Percentiles rank a stretch among this genome's conserved stretches.
These are phyloP conservation scores for Pseudogymnoascus sp. DNA, from an alignment of 2,329 filamentous ascomycete species.

Conservation along the genomic window DNA sequence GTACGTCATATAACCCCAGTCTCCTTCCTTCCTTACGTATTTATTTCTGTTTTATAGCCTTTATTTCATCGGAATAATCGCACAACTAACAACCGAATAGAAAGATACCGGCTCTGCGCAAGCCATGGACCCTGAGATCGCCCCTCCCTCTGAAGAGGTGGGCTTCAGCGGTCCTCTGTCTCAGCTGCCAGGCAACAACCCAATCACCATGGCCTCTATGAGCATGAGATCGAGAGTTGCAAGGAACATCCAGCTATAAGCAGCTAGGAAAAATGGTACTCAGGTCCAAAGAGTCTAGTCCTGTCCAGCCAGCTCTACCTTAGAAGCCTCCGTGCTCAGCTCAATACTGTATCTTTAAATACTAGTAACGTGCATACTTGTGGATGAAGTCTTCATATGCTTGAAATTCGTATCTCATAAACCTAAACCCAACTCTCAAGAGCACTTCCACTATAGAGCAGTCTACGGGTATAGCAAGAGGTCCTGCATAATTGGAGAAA, in stretches of 20 bases:
- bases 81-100: neutral
- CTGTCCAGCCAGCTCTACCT: no score
- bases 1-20: neutral
- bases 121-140: neutral
- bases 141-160: constrained; percentile 6
- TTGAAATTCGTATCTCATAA: neutral
- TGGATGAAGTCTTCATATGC: neutral
- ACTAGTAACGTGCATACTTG: neutral
- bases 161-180: constrained; percentile 13
- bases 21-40: neutral
- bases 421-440: neutral
- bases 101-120: neutral
- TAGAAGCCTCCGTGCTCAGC: no score
- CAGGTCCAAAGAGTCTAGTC: no score
- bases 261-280: neutral
- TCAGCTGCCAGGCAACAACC: constrained; percentile 14
- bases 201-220: neutral
- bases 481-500: no score
- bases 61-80: neutral
- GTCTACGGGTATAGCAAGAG: no score
- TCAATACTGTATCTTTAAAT: no score
- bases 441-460: neutral
- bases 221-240: neutral
- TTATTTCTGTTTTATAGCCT: neutral
- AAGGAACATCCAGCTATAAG: neutral